Base-by-base conservation (phyloP, 2,329 filamentous ascomycete species). In the Xylaria arbuscula region DNA sequence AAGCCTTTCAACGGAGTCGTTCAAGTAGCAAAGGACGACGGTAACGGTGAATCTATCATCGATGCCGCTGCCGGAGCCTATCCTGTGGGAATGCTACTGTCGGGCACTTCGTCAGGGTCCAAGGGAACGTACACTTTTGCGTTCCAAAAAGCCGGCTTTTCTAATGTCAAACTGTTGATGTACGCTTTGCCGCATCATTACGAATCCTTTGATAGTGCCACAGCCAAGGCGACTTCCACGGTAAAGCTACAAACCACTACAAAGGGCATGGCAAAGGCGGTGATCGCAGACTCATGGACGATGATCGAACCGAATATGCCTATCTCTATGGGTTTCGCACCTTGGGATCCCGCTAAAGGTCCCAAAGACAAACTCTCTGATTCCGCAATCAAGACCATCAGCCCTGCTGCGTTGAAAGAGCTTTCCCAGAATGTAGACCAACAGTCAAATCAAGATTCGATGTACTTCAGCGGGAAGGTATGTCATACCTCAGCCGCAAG, bases 381-480 rank as follows among this genome's bases (percentile, higher is more conserved):
- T 1, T 80, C 83, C n/a, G 87, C 89, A 0, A 88, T 90, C 72
- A 78, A 84, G 2, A 81, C 83, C 1, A 91, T 97, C 64, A 81
- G 83, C 42, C 82, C 85, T 1, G 83, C 90, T 9, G 92, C 93
- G 1, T 83, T 85, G n/a, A 86, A 84, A 22, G 96, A 99, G 78
- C 82, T 97, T 0, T 86, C 88, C 0, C 90, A 96, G 79, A 86
- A 94, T 77, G 93, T 98, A 80, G 80, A 83, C n/a, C 82, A 83
- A 0, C 90, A 96, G 76, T 89, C 89, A 5, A 88, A 96, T 71
- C 83, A 93, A 42, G 88, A 95, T 77, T 97, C 93, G 45, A 94
- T 97, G 89, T 98, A 98, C 80, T 98, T 91, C 79, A 92, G 92
- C 73, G 96, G 96, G 73, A 98, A 95, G 84, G 91, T 87, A 79